A percentile compares a stretch with the other conserved stretches of the same genome.
Conservation (phyloP, 148 eudicot species). For the Nyssa sinensis region DNA sequence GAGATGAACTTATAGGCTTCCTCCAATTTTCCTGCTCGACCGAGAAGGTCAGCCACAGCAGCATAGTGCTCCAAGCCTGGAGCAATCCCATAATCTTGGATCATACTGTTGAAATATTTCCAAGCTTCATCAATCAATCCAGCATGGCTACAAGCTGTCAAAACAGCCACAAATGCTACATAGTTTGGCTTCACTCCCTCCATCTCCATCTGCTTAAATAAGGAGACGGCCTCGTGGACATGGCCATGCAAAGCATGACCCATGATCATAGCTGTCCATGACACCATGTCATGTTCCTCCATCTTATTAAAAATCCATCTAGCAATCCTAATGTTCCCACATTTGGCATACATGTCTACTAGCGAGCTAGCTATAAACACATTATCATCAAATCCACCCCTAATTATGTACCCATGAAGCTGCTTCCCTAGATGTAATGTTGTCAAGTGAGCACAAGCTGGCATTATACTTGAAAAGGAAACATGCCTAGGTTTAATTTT, state of each 20-base stretch:
- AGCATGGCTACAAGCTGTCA: constrained; percentile 79
- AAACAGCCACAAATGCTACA: constrained; percentile 59
- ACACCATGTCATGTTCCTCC: constrained; percentile 57
- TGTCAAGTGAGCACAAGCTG: constrained; percentile 80
- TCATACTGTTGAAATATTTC: constrained; percentile 51
- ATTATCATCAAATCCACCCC: constrained; percentile 55
- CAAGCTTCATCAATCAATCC: constrained; percentile 62
- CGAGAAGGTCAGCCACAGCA: constrained; percentile 68
- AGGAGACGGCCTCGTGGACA: constrained; percentile 55
- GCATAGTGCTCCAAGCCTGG: constrained; percentile 73
- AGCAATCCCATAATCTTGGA: constrained; percentile 40
- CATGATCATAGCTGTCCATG: constrained; percentile 92
- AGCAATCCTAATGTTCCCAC: constrained; percentile 64
- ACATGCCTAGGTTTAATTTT: constrained; percentile 49
- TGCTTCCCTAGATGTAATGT: constrained; percentile 72
- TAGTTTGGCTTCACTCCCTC: constrained; percentile 59
- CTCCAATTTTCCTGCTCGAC: constrained; percentile 74
- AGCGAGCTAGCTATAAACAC: constrained; percentile 73
- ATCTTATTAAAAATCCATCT: constrained; percentile 57
- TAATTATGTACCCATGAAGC: constrained; percentile 63
- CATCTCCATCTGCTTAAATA: constrained; percentile 54
- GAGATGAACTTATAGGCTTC: constrained; percentile 64
- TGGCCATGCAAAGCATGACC: constrained; percentile 71
- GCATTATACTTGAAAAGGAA: constrained; percentile 74
- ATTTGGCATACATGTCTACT: constrained; percentile 87